Evolutionary conservation across 495 filamentous ascomycete genomes (phyloP), one percentile per base, ranked within the genome.

Genomic region (Aspergillus saccharolyticus): DNA sequence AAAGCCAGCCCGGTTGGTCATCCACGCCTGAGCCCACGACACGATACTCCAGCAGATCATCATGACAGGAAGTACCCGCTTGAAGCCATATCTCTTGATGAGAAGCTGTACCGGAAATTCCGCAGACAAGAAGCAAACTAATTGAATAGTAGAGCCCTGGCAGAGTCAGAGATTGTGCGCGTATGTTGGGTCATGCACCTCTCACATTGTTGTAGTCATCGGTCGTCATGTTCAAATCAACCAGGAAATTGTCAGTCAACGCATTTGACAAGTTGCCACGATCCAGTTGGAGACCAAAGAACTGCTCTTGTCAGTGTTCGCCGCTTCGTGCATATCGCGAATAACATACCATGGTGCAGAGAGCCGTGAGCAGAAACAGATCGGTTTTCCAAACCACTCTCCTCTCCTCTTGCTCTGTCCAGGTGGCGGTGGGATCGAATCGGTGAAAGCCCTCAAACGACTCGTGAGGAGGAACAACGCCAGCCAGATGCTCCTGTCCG

Each of bases 211-310:
- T 70, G 53, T 70, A 69, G 19, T 71, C 80, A 62, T 84, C 74
- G 8, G 72, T 82, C 24, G 71, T 74, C 54, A 84, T 43, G n/a
- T 70, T 66, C 39, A 84, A 63, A 46, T 84, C 80, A 16, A 75
- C 67, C 20, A 84, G 65, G 57, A 84, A 64, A 47, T 79, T 78
- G 57, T 83, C 81, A 0, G 81, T 72, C 24, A 83, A 58, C 15
- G 80, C 81, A 43, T 84, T 75, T 0, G 69, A 63, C 1, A 84
- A 64, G 49, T 84, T 84, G 15, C 74, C 78, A 0, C 82, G 75
- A 58, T 84, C 82, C 22, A 83, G 71, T 62, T 84, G 80, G 1
- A 84, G 68, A 1, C 74, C 76, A 52, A 82, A 82, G 60, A 83
- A 83, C 79, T 64, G 53, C 52, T 54, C 42, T 30, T 2, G 33